Evolutionary conservation across 768 basidiomycete genomes (phyloP).

Genomic region (Candolleomyces aberdarensis): DNA sequence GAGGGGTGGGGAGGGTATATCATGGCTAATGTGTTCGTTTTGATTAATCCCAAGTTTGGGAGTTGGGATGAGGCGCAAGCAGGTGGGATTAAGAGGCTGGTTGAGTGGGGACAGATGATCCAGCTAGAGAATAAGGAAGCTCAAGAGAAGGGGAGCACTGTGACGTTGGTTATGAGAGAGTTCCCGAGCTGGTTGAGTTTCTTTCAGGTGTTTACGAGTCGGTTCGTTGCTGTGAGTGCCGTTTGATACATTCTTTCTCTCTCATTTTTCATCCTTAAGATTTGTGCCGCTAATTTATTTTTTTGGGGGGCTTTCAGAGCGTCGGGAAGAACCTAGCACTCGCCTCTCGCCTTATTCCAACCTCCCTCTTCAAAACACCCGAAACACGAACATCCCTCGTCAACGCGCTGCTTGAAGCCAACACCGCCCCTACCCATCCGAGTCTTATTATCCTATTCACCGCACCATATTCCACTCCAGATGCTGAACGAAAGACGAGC

Average conservation of each 20-base stretch:
- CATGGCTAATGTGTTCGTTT: conserved; percentile 31
- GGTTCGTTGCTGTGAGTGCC: conserved; percentile 35
- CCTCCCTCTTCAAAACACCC: conserved; percentile 34
- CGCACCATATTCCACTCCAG: conserved; percentile 33
- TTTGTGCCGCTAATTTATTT: too few relatives aligned
- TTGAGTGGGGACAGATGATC: conserved; percentile 30
- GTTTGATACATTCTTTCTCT: neutral
- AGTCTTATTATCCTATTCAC: conserved; percentile 41
- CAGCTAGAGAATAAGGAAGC: conserved; percentile 6
- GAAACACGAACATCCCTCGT: conserved; percentile 28
- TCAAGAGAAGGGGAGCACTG: conserved; percentile 21
- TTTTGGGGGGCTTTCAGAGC: conserved; percentile 20
- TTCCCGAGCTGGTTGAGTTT: conserved; percentile 41
- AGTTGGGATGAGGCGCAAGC: neutral
- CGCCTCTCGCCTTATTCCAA: conserved; percentile 42
- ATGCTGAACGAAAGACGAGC: conserved; percentile 33
- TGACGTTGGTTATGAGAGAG: conserved; percentile 27
- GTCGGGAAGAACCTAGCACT: conserved; percentile 38
- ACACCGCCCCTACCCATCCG: conserved; percentile 27
- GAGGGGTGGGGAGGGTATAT: conserved; percentile 50
- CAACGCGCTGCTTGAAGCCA: conserved; percentile 31
- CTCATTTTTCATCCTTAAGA: too few relatives aligned
- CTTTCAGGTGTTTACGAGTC: conserved; percentile 33
- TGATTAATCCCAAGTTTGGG: conserved; percentile 38
- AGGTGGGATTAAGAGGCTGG: conserved; percentile 14